phyloP scores from a whole-genome alignment of 371 early-diverging fungal species.

The Actinomortierella wolfii region DNA sequence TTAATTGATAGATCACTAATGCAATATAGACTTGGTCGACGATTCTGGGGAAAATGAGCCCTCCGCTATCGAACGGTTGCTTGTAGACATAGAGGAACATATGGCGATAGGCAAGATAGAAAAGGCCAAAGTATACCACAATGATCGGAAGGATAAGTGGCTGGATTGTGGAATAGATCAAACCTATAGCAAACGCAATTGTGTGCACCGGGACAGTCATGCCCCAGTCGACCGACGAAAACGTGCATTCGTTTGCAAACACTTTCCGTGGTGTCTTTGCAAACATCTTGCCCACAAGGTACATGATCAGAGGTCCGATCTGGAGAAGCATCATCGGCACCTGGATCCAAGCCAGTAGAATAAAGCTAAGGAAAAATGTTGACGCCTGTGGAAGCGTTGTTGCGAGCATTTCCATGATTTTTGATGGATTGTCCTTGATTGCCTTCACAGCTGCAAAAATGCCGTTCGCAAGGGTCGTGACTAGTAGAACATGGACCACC shows the following conservation, averaged over 20 bases:
- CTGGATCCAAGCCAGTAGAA: conserved; percentile 73
- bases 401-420: conserved; percentile 60
- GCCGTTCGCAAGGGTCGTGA: conserved; percentile 76
- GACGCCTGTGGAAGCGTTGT: conserved; percentile 69
- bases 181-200: conserved; percentile 50
- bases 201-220: conserved; percentile 39
- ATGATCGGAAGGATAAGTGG: conserved; percentile 82
- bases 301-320: conserved; percentile 56
- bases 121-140: conserved; percentile 73
- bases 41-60: conserved; percentile 69
- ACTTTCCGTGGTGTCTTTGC: conserved; percentile 76
- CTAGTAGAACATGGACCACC: conserved; percentile 83
- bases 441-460: conserved; percentile 55
- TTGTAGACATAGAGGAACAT: conserved; percentile 82
- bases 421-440: conserved; percentile 60
- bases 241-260: conserved; percentile 48
- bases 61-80: conserved; percentile 60
- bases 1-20: conserved; percentile 69
- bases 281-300: conserved; percentile 57
- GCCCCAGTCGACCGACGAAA: conserved; percentile 54
- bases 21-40: conserved; percentile 74
- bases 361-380: conserved; percentile 84
- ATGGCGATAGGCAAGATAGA: conserved; percentile 78
- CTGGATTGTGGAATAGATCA: conserved; percentile 80
- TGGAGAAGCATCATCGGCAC: conserved; percentile 59